Evolutionary conservation across 768 basidiomycete genomes (phyloP), one percentile per base, ranked within the genome.

Genomic region (Mycena belliarum): DNA sequence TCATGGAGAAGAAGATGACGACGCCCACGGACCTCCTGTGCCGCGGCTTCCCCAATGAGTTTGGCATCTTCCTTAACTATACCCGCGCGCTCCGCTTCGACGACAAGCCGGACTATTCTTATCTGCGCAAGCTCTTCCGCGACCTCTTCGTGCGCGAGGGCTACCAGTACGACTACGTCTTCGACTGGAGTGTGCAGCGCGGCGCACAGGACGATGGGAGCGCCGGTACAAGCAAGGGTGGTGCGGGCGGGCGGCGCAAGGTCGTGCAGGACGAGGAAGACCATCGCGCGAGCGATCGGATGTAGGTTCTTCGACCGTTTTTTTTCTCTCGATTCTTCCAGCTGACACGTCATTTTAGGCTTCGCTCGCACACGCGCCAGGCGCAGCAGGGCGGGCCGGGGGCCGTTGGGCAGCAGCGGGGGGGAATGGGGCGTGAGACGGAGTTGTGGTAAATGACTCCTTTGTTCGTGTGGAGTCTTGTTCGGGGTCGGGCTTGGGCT

Each of bases 1-100:
- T 99, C 79, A 99, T 99, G 97, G 97, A 99, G 79, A 99, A 99
- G 86, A 99, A 99, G 86, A 98, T 99, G 95, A 98, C 97, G 35
- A 97, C 95, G 0, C 93, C 95, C 15, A 95, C 93, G 49, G 95
- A 98, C 72, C 81, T 96, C 57, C 86, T 99, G 26, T 98, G 96
- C 80, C 95, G 96, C 65, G 95, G 93, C n/a, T 98, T 97, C 85
- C 96, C 97, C 60, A 95, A 95, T 79, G 97, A 99, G 78, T 97
- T 98, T 64, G 96, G 95, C 40, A 97, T 98, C 66, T 98, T 98
- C 84, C 79, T 99, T 69, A 99, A 98, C 80, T 99, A 98, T 78
- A 96, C 95, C 60, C 93, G 97, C 55, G 95, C 96, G 41, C 89
- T 99, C 58, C 93, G 96, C 69, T 99, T 99, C 75, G 97, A 99